Base-by-base conservation (phyloP, 164 flowering plant species). In the Nelumbo lutea region DNA sequence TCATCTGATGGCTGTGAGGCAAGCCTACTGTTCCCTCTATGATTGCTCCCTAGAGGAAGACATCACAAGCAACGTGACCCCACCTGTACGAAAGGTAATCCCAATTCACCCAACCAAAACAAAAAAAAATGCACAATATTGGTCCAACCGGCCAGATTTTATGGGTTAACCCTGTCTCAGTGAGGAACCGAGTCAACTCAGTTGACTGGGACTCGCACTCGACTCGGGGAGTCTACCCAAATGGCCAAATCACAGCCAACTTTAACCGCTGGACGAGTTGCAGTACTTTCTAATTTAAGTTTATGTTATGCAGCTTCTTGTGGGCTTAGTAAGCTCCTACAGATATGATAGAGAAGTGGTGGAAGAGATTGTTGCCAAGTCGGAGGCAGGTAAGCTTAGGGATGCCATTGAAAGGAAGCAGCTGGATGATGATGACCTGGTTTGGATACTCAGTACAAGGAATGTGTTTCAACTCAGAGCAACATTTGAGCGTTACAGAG, bases 31-130 rank as follows among this genome's bases (percentile, higher is more conserved):
- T 66, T 72, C 81, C 64, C 85, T 83, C 41, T 92, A 73, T 63
- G 76, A 88, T 50, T 76, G 81, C 74, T 90, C 97, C 10, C 76
- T 92, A 5, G 97, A 92, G 80, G 97, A 92, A 73, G 90, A 87
- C 66, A 83, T 92, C 42, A 51, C 59, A 45, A 61, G 70, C 61
- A 46, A 61, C 39, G 77, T 83, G 57, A 14, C 80, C 43, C 48
- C 47, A 39, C 85, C 91, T 9, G 59, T 85, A 9, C 75, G 71
- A 71, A 89, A 88, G 93, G 95, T 87, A 81, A 63, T 4, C 50
- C 38, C 42, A 3, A 50, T 50, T 50, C 53, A 50, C 27, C 27
- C 27, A 27, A 27, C 27, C 27, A 27, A 27, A 27, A 27, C 27
- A 0, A 27, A 27, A 27, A 27, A 27, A 27, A 27, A 27, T 27